Base-by-base conservation (phyloP, 2,329 filamentous ascomycete genomes). In the Verticillium albo-atrum region DNA sequence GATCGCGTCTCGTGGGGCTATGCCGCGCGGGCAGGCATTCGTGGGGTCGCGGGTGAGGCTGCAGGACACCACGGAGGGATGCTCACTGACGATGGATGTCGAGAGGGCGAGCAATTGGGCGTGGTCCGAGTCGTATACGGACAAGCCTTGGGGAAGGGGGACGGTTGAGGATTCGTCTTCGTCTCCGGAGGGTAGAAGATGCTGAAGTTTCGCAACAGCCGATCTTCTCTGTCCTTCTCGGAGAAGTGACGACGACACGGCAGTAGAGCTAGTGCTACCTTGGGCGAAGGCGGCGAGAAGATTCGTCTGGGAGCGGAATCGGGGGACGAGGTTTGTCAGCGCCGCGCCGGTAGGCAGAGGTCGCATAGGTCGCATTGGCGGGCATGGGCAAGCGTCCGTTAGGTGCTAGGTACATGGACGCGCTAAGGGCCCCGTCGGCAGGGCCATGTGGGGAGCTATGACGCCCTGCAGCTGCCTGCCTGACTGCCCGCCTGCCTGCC, bases 1-100 rank as follows among this genome's bases (percentile, higher is more conserved):
- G 37, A 55, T 58, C 55, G 60, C 60, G 60, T 62, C 56, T 57
- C 57, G 60, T 60, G 60, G 62, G 61, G 58, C 57, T 62, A 62
- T 34, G 55, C 61, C 42, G 47, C 42, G 42, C n/a, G 20, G 42
- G 42, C 42, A 50, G 20, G n/a, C 42, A 50, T 50, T 23, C 42
- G 42, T 50, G 42, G 42, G 20, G n/a, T 50, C n/a, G 42, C n/a
- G 20, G 20, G 14, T 50, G 42, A 12, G 17, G 42, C 6, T 50
- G 42, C 20, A 37, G 35, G 17, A 17, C 15, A 37, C 9, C 20
- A 12, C n/a, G 4, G 20, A 23, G n/a, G 54, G 54, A 55, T 34
- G 55, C 50, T 50, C 58, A 23, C 32, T 30, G 52, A 10, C 26
- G 30, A 28, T 17, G 52, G 25, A 54, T 4, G 52, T 20, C n/a